Evolutionary conservation across 805 yeast genomes (phyloP), one percentile per base, ranked within the genome.

Genomic region (Teunomyces barrocoloradensis): DNA sequence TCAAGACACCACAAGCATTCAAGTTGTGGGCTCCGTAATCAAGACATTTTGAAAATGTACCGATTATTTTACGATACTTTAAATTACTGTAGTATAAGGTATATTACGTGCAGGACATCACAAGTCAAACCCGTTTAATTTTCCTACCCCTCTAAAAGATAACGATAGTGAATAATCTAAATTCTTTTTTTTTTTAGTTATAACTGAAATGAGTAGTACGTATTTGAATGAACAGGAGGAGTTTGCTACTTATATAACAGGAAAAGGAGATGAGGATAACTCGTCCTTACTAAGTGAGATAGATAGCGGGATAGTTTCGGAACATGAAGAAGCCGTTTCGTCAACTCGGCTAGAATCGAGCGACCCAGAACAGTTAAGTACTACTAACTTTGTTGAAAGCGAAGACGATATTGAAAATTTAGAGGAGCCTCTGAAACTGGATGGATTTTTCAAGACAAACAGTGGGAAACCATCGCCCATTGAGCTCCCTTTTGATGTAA

Each of bases 1-100:
- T 72, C 30, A 66, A 65, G 43, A 56, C 69, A n/a, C 77, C 77
- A 2, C 74, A 69, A 53, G 56, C 68, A 13, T 73, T 71, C 54
- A 72, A 71, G 55, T 69, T 73, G 12, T 73, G 78, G 78, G 76
- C 65, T 17, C 77, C 76, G 28, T 72, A 56, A 51, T 20, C n/a
- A 36, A 37, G 29, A 27, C 40, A 37, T 37, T 37, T 37, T 37
- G 40, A 37, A 37, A 37, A 37, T 23, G 40, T 37, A 12, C 10
- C 12, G 40, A 23, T 20, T n/a, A 6, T 37, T 37, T 21, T 21
- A 37, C 29, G 28, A 37, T 37, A 23, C 25, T 11, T n/a, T 23
- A 10, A 20, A 20, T 18, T 12, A 11, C 13, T 6, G 34, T 32
- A 25, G 17, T 30, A 30, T 30, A 32, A 30, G 18, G 34, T 13